Evolutionary conservation across 768 basidiomycete genomes (phyloP), one percentile per base, ranked within the genome.

Genomic region (Leccinellum luteum): DNA sequence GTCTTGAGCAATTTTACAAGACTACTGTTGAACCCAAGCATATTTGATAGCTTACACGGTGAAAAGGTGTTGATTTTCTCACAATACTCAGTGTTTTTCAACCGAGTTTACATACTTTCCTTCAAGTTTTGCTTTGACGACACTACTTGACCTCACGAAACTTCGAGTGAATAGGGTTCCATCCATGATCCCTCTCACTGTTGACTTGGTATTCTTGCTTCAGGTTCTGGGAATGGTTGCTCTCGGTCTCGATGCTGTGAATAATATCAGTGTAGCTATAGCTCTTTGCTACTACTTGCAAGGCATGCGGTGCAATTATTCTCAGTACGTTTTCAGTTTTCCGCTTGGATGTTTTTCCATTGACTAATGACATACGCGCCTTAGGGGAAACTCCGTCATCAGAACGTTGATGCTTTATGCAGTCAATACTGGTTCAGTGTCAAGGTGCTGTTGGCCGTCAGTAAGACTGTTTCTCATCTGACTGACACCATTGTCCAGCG

Each of bases 361-460:
- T 34, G 35, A 23, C 43, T 64, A 28, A 70, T 31, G 5, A 1
- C 23, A 35, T 19, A 34, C 28, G 1, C 14, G 2, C 25, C 4
- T 25, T 64, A 86, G 84, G 52, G 77, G 80, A 28, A 79, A 86
- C 66, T 77, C 82, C 1, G 69, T 86, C n/a, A 78, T 87, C 34
- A 83, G 81, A 58, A 76, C 64, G 3, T 70, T 88, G 30, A 82
- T 75, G 8, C 63, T 83, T n/a, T 85, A 85, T 57, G 84, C 85
- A 15, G 71, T 87, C 43, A 85, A 83, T 59, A 87, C 85, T 0
- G 86, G 86, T 19, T 72, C 75, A 6, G 52, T 89, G 35, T 87
- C 86, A n/a, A 83, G 83, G 86, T 82, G 63, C 12, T 51, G 58
- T 61, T 44, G 4, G 21, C 10, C 13, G 8, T 21, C 17, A 23